A percentile compares a stretch with the other conserved stretches of the same genome.
Evolutionary conservation across 176 grass and related monocot species (phyloP).

Genomic region (Musa beccarii): DNA sequence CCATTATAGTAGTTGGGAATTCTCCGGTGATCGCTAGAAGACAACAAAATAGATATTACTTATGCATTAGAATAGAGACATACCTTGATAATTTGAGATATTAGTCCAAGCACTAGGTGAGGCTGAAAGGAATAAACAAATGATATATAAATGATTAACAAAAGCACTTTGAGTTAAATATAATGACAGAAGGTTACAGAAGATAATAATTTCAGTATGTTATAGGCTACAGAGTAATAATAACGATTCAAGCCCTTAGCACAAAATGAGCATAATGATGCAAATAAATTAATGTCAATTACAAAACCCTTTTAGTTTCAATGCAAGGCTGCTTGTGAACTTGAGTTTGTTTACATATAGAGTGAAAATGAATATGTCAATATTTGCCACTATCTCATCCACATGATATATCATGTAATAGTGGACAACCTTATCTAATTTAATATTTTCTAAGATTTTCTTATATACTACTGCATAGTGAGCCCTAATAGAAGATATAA

Average conservation of each 20-base stretch:
- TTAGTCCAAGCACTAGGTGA: slow-evolving; percentile 89
- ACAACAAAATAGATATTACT: slow-evolving; percentile 3
- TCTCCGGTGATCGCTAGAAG: too few relatives aligned
- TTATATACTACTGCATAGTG: background rate
- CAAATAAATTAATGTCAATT: too few relatives aligned
- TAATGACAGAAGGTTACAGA: background rate
- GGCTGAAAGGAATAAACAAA: slow-evolving; percentile 46
- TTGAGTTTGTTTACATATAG: background rate
- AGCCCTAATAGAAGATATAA: background rate
- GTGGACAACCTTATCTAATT: background rate
- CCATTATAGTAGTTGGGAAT: background rate
- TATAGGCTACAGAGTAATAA: background rate
- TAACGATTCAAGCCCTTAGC: background rate
- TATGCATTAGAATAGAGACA: slow-evolving; percentile 3
- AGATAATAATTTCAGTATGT: background rate
- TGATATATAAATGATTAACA: slow-evolving; percentile 11
- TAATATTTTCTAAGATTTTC: background rate
- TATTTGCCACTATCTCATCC: background rate
- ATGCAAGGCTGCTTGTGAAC: background rate
- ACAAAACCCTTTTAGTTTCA: background rate
- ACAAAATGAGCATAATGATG: too few relatives aligned
- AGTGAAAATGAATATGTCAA: background rate
- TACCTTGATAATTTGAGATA: slow-evolving; percentile 98
- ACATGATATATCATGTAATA: background rate
- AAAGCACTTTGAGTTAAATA: background rate